phyloP scores from a whole-genome alignment of 768 basidiomycete species.

The Tylopilus plumbeoviolaceoides region DNA sequence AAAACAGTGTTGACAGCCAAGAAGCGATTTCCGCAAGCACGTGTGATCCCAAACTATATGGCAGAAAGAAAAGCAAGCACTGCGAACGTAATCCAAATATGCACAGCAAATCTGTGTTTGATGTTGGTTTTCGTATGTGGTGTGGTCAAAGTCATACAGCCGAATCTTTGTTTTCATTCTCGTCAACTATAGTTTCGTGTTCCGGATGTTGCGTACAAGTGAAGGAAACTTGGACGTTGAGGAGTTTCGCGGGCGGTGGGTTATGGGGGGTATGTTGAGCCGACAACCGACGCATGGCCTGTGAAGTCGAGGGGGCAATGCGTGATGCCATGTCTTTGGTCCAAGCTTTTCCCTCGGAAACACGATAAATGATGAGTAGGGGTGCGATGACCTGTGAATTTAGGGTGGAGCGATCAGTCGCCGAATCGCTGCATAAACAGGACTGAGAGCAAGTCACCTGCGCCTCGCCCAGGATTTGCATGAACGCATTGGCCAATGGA shows the following conservation, averaged over 20 bases:
- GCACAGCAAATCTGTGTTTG: background rate
- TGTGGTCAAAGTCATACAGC: background rate
- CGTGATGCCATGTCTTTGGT: constrained; percentile 17
- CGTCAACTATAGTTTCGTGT: constrained; percentile 2
- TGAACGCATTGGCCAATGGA: constrained; percentile 25
- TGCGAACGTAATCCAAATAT: background rate
- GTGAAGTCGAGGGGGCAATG: background rate
- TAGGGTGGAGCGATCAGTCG: background rate
- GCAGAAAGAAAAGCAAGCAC: background rate
- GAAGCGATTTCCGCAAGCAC: background rate
- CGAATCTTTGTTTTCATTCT: constrained; percentile 2
- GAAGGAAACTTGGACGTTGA: constrained; percentile 18
- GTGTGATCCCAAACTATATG: background rate
- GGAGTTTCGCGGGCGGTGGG: background rate
- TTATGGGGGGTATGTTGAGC: background rate
- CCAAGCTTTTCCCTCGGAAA: constrained; percentile 46
- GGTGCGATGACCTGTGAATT: constrained; percentile 40
- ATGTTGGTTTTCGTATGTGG: background rate
- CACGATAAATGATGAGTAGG: constrained; percentile 46
- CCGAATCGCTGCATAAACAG: background rate
- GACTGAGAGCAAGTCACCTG: constrained; percentile 17
- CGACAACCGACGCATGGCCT: constrained; percentile 13
- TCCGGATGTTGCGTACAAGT: constrained; percentile 3
- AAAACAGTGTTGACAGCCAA: background rate
- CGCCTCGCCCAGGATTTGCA: constrained; percentile 29